These are phyloP conservation scores for Arxiozyma telluris DNA, from an alignment of 1,139 yeast genomes.

Conservation along the genomic window DNA sequence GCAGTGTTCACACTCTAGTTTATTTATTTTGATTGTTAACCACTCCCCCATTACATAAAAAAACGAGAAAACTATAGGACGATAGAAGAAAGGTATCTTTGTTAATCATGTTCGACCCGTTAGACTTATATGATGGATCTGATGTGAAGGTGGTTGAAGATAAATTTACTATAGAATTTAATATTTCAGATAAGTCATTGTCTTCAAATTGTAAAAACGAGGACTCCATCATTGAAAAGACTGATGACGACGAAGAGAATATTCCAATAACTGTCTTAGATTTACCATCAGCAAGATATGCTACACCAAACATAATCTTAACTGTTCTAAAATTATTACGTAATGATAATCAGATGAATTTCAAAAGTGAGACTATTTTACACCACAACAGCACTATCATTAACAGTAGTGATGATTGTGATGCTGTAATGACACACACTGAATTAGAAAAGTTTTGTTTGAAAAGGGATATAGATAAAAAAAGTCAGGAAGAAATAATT, in stretches of 20 bases:
- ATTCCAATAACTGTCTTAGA: conserved; percentile 53
- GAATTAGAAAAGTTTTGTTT: conserved; percentile 21
- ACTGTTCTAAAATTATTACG: conserved; percentile 43
- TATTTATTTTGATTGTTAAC: background rate
- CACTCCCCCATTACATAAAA: no score
- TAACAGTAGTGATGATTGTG: background rate
- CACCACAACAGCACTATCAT: background rate
- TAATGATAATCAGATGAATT: conserved; percentile 49
- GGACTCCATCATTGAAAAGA: background rate
- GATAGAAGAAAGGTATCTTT: background rate
- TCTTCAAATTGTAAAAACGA: no score
- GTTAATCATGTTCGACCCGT: conserved; percentile 30
- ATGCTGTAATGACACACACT: background rate
- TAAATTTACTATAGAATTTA: background rate
- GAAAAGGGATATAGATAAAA: conserved; percentile 28
- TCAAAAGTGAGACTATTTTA: conserved; percentile 21
- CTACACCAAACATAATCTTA: conserved; percentile 42
- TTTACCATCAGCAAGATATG: conserved; percentile 47
- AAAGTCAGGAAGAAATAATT: conserved; percentile 26
- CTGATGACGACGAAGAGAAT: conserved; percentile 13
- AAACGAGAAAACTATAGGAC: background rate
- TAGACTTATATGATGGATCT: conserved; percentile 28
- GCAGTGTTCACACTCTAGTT: background rate
- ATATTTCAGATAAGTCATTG: background rate
- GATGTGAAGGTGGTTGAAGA: background rate